These are phyloP conservation scores for Aspergillus sp. DNA, from an alignment of 2,329 filamentous ascomycete species.

Conservation along the genomic window DNA sequence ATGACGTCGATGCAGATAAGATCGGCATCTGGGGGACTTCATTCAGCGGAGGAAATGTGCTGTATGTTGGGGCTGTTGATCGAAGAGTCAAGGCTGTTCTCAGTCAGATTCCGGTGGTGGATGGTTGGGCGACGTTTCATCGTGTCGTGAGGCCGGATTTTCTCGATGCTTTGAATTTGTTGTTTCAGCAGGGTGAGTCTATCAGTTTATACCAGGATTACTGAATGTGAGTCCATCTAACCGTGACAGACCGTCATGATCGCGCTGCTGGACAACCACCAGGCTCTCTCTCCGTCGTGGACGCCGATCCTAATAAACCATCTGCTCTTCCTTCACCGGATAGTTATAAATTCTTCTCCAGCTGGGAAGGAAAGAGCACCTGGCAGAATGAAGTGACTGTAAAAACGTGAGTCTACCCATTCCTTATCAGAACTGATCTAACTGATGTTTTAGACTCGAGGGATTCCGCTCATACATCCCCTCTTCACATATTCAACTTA, in stretches of 20 bases:
- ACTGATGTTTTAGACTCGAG: constrained; percentile 6
- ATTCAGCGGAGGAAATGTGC: constrained; percentile 36
- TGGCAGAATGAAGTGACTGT: constrained; percentile 40
- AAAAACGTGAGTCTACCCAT: constrained; percentile 14
- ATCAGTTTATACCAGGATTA: background rate
- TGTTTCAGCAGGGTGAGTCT: constrained; percentile 10
- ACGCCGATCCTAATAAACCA: constrained; percentile 22
- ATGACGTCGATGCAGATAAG: constrained; percentile 24
- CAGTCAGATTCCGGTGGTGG: constrained; percentile 32
- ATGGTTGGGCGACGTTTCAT: constrained; percentile 32
- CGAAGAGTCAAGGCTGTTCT: constrained; percentile 37
- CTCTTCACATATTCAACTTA: constrained; percentile 27
- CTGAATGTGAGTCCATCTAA: background rate
- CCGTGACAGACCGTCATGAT: constrained; percentile 7
- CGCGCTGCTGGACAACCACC: constrained; percentile 27
- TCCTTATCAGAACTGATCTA: background rate
- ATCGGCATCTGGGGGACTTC: constrained; percentile 36
- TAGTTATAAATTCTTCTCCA: constrained; percentile 28
- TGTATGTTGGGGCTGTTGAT: constrained; percentile 36
- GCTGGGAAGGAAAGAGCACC: constrained; percentile 15
- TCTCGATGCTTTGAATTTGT: constrained; percentile 17
- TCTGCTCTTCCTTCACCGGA: constrained; percentile 31
- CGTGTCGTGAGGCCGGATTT: constrained; percentile 29
- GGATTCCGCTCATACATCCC: constrained; percentile 10
- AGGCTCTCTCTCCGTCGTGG: constrained; percentile 25